Evolutionary conservation across 306 rosid genomes (phyloP).

Genomic region (Quillaja saponaria): DNA sequence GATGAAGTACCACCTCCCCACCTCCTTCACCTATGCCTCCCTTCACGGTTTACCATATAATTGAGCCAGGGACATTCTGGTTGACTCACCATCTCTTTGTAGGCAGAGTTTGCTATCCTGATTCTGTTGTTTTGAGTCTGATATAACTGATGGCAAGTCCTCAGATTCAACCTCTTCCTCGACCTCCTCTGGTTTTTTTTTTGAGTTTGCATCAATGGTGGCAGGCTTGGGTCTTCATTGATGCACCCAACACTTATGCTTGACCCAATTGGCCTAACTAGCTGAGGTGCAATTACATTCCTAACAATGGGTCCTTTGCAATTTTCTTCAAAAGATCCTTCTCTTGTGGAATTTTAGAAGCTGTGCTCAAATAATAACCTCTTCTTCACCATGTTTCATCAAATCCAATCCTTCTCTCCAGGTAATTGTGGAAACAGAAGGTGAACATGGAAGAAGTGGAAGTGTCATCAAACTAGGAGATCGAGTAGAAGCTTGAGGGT

Average conservation of each 20-base stretch:
- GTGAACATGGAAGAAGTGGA: conserved; percentile 57
- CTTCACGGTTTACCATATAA: conserved; percentile 43
- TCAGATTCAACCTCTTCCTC: conserved; percentile 74
- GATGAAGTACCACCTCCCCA: conserved; percentile 68
- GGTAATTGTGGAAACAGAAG: conserved; percentile 18
- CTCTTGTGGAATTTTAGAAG: conserved; percentile 59
- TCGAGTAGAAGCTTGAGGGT: neutral
- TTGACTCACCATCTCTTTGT: conserved; percentile 87
- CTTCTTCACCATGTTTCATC: conserved; percentile 24
- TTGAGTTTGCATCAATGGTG: neutral
- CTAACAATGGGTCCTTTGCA: conserved; percentile 40
- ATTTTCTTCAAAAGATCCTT: conserved; percentile 63
- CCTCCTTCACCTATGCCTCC: conserved; percentile 53
- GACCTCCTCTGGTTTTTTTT: conserved; percentile 57
- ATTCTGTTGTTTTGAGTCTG: conserved; percentile 81
- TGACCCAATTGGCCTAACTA: conserved; percentile 78
- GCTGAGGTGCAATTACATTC: conserved; percentile 67
- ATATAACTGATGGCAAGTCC: conserved; percentile 61
- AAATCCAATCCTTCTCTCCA: no score
- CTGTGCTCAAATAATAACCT: conserved; percentile 43
- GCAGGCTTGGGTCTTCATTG: conserved; percentile 32
- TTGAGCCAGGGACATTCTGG: conserved; percentile 89
- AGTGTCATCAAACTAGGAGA: conserved; percentile 55
- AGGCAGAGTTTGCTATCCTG: conserved; percentile 80
- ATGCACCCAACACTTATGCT: conserved; percentile 68